phyloP scores from a whole-genome alignment of 495 filamentous ascomycete species.

The Copromyces sp. region DNA sequence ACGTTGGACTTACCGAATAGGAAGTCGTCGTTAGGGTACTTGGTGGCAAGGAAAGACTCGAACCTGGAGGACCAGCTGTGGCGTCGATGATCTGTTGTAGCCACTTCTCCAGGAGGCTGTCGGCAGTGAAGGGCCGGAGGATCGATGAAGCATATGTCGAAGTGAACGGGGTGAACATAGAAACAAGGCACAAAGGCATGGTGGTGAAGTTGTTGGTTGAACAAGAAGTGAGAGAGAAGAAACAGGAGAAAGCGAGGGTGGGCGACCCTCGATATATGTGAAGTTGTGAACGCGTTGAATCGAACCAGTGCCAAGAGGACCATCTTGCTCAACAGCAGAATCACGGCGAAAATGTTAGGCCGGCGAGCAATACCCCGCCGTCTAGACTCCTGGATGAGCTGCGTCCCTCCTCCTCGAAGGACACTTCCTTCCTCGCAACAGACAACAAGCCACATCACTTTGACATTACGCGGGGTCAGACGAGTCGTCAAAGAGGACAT shows the following conservation, averaged over 20 bases:
- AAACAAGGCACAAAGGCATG: background rate
- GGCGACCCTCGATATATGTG: background rate
- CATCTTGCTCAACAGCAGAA: background rate
- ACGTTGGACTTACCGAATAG: background rate
- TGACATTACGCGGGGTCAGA: background rate
- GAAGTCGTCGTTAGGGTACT: constrained; percentile 93
- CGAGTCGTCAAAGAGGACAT: background rate
- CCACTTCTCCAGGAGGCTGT: too few relatives aligned
- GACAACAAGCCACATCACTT: background rate
- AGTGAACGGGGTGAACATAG: background rate
- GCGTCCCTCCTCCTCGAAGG: background rate
- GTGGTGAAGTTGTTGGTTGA: background rate
- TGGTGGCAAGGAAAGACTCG: constrained; percentile 85
- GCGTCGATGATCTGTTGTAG: constrained; percentile 18
- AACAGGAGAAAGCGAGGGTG: background rate
- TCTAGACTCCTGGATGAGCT: background rate
- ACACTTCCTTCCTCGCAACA: background rate
- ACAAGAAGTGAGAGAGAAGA: background rate
- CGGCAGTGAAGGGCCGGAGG: too few relatives aligned
- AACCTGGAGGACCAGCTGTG: constrained; percentile 97
- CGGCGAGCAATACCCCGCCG: background rate
- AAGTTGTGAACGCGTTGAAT: background rate
- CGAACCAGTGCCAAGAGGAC: background rate
- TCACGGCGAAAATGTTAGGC: background rate
- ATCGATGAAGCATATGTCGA: background rate